These are phyloP conservation scores for Eremothecium gossypii DNA, from an alignment of 1,139 yeast genomes.

Conservation along the genomic window DNA sequence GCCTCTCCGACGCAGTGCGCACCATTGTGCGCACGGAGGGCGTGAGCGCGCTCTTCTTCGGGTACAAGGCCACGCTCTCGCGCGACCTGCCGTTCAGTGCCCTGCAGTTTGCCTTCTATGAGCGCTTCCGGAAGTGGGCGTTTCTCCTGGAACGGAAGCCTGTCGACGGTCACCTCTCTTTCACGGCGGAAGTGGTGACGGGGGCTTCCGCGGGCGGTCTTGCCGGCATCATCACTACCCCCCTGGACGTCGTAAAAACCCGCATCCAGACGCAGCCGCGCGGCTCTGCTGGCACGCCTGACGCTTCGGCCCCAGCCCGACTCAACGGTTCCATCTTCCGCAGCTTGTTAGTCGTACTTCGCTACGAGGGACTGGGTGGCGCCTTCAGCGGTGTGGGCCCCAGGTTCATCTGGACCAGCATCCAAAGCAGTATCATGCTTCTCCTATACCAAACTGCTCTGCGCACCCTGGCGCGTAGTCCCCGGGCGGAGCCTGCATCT, in stretches of 20 bases:
- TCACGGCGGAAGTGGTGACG: slow-evolving; percentile 58
- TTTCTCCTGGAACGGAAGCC: slow-evolving; percentile 30
- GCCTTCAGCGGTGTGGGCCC: slow-evolving; percentile 95
- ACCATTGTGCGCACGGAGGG: slow-evolving; percentile 69
- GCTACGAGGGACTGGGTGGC: slow-evolving; percentile 67
- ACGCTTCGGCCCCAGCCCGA: slow-evolving; percentile 27
- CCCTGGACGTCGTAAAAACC: slow-evolving; percentile 88
- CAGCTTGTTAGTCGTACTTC: slow-evolving; percentile 61
- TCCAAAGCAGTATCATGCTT: slow-evolving; percentile 92
- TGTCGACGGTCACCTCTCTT: slow-evolving; percentile 40
- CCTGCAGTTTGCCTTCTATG: slow-evolving; percentile 90
- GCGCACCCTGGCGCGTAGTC: slow-evolving; percentile 19
- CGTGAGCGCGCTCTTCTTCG: slow-evolving; percentile 64
- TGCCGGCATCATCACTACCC: slow-evolving; percentile 80
- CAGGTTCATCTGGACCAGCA: slow-evolving; percentile 89
- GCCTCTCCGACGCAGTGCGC: slow-evolving; percentile 55
- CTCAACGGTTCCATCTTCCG: slow-evolving; percentile 45
- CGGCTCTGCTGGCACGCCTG: not conserved
- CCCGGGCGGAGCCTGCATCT: no score
- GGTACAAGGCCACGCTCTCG: slow-evolving; percentile 85
- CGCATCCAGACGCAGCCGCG: slow-evolving; percentile 68
- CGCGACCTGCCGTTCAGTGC: slow-evolving; percentile 95
- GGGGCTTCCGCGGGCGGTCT: slow-evolving; percentile 97
- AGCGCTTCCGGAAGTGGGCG: slow-evolving; percentile 63
- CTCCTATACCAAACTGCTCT: slow-evolving; percentile 59